Evolutionary conservation across 148 eudicot genomes (phyloP).

Genomic region (Cornus suecica): DNA sequence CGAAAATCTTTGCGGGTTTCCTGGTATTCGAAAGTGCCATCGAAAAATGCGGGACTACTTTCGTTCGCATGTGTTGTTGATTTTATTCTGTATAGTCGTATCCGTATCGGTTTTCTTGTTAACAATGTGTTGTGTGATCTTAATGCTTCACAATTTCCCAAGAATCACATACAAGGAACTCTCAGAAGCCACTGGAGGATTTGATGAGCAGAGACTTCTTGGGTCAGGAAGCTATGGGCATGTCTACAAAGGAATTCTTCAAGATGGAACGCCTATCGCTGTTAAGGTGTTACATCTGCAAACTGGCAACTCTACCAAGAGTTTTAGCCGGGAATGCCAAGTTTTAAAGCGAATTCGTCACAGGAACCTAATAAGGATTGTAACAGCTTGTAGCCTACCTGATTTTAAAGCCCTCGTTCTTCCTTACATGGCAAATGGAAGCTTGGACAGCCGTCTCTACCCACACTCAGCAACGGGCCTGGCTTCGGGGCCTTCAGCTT

Average conservation of each 20-base stretch:
- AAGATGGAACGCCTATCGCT: constrained; percentile 34
- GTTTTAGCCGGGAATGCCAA: constrained; percentile 45
- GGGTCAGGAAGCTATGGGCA: constrained; percentile 42
- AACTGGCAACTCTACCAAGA: constrained; percentile 33
- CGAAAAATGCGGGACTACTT: no score
- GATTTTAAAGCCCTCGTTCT: constrained; percentile 47
- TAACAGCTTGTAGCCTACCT: constrained; percentile 43
- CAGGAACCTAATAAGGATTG: constrained; percentile 37
- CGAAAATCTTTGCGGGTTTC: constrained; percentile 24
- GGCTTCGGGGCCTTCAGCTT: constrained; percentile 24
- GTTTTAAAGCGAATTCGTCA: constrained; percentile 42
- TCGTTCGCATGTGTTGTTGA: no score
- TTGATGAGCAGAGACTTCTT: constrained; percentile 25
- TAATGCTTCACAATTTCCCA: constrained; percentile 29
- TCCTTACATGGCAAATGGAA: constrained; percentile 45
- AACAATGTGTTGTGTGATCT: constrained; percentile 25
- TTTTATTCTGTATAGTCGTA: no score
- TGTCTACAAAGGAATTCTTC: constrained; percentile 35
- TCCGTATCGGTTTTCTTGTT: no score
- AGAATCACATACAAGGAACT: constrained; percentile 39
- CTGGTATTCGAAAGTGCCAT: constrained; percentile 10
- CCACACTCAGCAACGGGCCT: constrained; percentile 14
- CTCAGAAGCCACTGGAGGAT: constrained; percentile 40
- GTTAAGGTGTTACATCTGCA: constrained; percentile 38
- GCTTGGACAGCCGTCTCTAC: constrained; percentile 35